Percentiles rank a stretch among this genome's conserved stretches.
These are phyloP conservation scores for Hypoxylon lienhwacheense DNA, from an alignment of 495 filamentous ascomycete genomes.

Conservation along the genomic window DNA sequence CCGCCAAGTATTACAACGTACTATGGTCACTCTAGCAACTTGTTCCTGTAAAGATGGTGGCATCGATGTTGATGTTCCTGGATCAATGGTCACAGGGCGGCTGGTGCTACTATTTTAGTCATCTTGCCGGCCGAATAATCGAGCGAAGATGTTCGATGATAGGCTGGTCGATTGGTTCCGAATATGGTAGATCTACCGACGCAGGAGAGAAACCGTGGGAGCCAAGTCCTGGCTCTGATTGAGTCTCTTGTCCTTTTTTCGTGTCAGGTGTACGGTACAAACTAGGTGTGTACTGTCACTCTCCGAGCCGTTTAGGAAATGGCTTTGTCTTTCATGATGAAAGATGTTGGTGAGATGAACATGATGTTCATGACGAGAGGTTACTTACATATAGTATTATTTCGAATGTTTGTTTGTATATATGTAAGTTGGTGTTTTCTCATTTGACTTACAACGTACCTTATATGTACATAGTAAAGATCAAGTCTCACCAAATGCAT, in stretches of 20 bases:
- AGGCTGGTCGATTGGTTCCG: conserved; percentile 18
- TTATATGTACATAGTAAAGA: neutral
- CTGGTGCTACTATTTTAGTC: conserved; percentile 24
- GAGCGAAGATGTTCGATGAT: too few species aligned
- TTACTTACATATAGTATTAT: too few species aligned
- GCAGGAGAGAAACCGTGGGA: conserved; percentile 35
- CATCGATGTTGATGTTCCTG: conserved; percentile 24
- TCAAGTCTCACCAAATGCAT: neutral
- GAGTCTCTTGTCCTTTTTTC: conserved; percentile 19
- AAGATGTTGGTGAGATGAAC: conserved; percentile 1
- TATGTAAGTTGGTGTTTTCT: neutral
- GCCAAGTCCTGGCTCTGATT: conserved; percentile 15
- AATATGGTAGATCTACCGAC: conserved; percentile 30
- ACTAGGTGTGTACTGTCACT: neutral
- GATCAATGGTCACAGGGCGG: conserved; percentile 12
- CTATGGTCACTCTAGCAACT: conserved; percentile 4
- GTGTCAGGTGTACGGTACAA: conserved; percentile 29
- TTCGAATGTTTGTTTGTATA: neutral
- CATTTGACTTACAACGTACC: neutral
- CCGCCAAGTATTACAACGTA: too few species aligned
- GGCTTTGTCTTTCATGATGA: conserved; percentile 9
- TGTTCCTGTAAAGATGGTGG: neutral
- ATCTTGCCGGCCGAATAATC: conserved; percentile 7
- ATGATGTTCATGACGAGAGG: neutral
- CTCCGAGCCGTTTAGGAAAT: neutral